Conservation (phyloP, 768 basidiomycete genomes). For the Agaricus blazei region DNA sequence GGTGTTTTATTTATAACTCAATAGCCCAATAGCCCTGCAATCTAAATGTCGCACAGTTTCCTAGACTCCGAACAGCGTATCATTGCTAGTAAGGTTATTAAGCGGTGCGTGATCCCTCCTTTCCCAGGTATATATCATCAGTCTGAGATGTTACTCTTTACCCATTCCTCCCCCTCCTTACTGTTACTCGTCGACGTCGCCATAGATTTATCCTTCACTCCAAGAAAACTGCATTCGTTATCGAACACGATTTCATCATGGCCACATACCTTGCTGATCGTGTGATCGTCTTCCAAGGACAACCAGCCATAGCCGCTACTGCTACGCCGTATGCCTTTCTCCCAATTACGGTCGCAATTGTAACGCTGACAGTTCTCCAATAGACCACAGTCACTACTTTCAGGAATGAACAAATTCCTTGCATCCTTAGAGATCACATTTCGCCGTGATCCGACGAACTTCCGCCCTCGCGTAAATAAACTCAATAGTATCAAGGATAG, state of each 20-base stretch:
- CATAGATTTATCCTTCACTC: conserved; percentile 87
- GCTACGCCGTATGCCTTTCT: conserved; percentile 73
- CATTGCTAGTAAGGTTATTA: conserved; percentile 96
- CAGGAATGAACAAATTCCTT: conserved; percentile 98
- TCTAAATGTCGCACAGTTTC: conserved; percentile 51
- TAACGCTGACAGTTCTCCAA: neutral
- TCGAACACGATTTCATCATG: conserved; percentile 99
- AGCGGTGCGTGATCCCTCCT: conserved; percentile 51
- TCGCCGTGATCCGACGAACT: conserved; percentile 95
- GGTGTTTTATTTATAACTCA: conserved; percentile 17
- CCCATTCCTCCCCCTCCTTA: neutral
- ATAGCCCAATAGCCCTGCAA: neutral
- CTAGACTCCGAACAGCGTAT: conserved; percentile 99
- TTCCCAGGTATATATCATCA: neutral
- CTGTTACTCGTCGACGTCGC: neutral
- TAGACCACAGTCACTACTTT: conserved; percentile 89
- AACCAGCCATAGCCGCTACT: conserved; percentile 82
- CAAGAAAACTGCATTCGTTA: conserved; percentile 97
- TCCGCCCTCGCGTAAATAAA: conserved; percentile 86
- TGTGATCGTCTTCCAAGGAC: conserved; percentile 87
- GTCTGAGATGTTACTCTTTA: neutral
- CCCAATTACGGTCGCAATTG: neutral
- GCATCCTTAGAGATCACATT: conserved; percentile 96
- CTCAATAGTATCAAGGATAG: conserved; percentile 79
- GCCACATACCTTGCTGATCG: conserved; percentile 98